These are phyloP conservation scores for Coffea eugenioides DNA, from an alignment of 257 asterid genomes.

Conservation along the genomic window DNA sequence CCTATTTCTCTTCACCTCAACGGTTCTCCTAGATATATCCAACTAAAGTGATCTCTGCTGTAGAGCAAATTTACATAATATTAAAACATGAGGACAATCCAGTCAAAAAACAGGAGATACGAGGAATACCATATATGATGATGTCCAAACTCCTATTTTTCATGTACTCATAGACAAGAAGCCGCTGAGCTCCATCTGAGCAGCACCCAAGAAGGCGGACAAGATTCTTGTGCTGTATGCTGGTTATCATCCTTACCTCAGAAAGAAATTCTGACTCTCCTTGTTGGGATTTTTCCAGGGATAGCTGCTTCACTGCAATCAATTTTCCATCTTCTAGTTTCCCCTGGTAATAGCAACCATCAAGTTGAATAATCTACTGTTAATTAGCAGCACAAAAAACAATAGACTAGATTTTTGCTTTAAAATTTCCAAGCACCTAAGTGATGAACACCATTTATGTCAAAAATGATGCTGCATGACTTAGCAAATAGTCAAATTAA, in stretches of 20 bases:
- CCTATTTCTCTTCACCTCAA: not conserved
- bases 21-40: not conserved
- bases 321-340: constrained; percentile 56
- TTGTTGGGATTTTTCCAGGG: constrained; percentile 68
- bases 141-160: constrained; percentile 74
- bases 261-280: constrained; percentile 74
- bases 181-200: constrained; percentile 67
- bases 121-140: constrained; percentile 56
- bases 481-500: not conserved
- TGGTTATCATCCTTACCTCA: constrained; percentile 73
- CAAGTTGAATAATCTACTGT: not conserved
- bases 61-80: not conserved
- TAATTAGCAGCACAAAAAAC: not conserved
- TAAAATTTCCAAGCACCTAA: not conserved
- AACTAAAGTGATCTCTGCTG: not conserved
- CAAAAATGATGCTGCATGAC: not conserved
- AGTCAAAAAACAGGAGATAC: not conserved
- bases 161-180: constrained; percentile 81
- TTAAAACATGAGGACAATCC: not conserved
- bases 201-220: constrained; percentile 81
- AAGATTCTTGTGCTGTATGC: constrained; percentile 80
- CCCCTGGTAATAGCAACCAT: constrained; percentile 38
- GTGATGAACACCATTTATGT: not conserved
- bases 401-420: not conserved
- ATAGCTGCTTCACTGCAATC: constrained; percentile 64